phyloP scores from a whole-genome alignment of 768 basidiomycete species.

The Kwoniella shandongensis region DNA sequence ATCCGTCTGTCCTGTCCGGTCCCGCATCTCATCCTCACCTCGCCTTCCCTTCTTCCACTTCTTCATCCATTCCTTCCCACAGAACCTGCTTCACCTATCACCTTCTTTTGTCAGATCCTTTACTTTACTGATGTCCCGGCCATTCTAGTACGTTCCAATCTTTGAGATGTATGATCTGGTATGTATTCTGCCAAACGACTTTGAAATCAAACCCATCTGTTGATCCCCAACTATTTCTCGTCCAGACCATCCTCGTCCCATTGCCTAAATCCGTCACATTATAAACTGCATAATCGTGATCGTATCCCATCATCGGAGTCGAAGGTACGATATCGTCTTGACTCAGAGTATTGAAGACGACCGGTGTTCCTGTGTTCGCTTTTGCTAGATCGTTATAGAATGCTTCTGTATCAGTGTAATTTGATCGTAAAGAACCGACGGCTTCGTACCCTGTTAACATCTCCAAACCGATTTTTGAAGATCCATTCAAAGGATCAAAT shows the following conservation, averaged over 20 bases:
- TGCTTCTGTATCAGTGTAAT: slow-evolving; percentile 8
- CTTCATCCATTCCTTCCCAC: background rate
- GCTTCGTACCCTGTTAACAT: slow-evolving; percentile 17
- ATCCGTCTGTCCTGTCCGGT: too few relatives aligned
- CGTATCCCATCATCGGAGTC: slow-evolving; percentile 10
- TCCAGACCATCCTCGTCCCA: slow-evolving; percentile 14
- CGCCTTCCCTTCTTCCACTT: background rate
- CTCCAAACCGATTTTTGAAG: slow-evolving; percentile 10
- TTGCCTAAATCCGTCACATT: slow-evolving; percentile 1
- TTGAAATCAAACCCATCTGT: slow-evolving; percentile 16
- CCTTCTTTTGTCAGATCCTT: too few relatives aligned
- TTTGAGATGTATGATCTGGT: slow-evolving; percentile 12
- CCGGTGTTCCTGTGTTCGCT: slow-evolving; percentile 7
- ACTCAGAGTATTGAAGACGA: slow-evolving; percentile 16
- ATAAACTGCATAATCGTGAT: slow-evolving; percentile 25
- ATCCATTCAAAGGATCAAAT: slow-evolving; percentile 12
- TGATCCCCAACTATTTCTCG: slow-evolving; percentile 26
- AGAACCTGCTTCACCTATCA: background rate
- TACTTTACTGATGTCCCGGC: too few relatives aligned
- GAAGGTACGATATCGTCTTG: slow-evolving; percentile 4
- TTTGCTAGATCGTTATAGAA: slow-evolving; percentile 8
- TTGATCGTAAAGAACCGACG: background rate
- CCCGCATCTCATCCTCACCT: too few relatives aligned
- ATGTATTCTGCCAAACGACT: slow-evolving; percentile 16
- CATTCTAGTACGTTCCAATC: slow-evolving; percentile 13